These are phyloP conservation scores for Bullera alba DNA, from an alignment of 768 basidiomycete species.

Conservation along the genomic window DNA sequence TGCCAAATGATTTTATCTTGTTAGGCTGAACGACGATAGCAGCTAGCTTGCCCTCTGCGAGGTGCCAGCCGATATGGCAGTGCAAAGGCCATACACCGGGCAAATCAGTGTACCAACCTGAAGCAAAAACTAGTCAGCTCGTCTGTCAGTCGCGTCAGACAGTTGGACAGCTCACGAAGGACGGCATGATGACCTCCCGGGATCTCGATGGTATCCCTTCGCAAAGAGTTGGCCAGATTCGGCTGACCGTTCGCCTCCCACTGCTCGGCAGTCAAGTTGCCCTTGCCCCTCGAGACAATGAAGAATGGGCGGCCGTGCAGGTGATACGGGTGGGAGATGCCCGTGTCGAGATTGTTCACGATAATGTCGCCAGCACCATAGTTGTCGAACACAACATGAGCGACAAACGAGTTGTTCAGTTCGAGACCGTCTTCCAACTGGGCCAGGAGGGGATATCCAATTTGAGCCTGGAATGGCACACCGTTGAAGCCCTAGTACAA, in stretches of 20 bases:
- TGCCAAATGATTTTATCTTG: slow-evolving; percentile 7
- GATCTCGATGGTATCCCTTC: not conserved
- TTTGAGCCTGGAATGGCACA: slow-evolving; percentile 19
- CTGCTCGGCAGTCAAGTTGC: slow-evolving; percentile 9
- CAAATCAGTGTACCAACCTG: slow-evolving; percentile 9
- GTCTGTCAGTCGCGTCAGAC: not conserved
- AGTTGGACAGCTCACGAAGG: not conserved
- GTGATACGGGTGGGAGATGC: slow-evolving; percentile 21
- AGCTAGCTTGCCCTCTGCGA: slow-evolving; percentile 20
- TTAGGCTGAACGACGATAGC: slow-evolving; percentile 21
- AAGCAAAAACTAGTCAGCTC: not conserved
- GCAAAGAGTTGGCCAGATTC: not conserved
- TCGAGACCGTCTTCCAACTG: slow-evolving; percentile 6
- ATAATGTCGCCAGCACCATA: slow-evolving; percentile 21
- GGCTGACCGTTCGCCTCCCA: not conserved
- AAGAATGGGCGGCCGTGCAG: slow-evolving; percentile 25
- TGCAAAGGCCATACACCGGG: slow-evolving; percentile 30
- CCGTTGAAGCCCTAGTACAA: slow-evolving; percentile 18
- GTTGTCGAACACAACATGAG: slow-evolving; percentile 7
- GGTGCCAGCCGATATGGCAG: slow-evolving; percentile 31
- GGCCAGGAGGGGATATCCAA: slow-evolving; percentile 17
- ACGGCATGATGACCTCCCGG: not conserved
- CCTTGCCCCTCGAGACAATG: slow-evolving; percentile 19
- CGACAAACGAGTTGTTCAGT: slow-evolving; percentile 9
- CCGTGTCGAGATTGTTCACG: slow-evolving; percentile 24